Conservation (phyloP, 2,329 filamentous ascomycete genomes). For the Microcyclospora tardicrescens region DNA sequence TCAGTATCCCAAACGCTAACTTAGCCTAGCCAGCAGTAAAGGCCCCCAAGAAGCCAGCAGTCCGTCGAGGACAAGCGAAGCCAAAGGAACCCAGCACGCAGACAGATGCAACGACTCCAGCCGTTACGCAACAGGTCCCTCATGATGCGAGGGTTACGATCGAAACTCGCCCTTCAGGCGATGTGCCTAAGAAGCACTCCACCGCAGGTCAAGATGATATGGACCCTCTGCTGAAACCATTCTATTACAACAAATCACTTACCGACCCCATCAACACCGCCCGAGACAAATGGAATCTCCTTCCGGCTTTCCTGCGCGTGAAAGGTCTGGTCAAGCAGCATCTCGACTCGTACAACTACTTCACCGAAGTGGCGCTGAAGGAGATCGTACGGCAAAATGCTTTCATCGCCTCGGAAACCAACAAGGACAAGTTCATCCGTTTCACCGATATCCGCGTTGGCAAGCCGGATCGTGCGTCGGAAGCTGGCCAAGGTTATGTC, state of each 20-base stretch:
- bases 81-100: background rate
- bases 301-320: slow-evolving; percentile 95
- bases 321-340: slow-evolving; percentile 96
- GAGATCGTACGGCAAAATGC: slow-evolving; percentile 90
- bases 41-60: slow-evolving; percentile 6
- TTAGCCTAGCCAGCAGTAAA: slow-evolving; percentile 2
- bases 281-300: slow-evolving; percentile 87
- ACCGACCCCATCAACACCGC: slow-evolving; percentile 59
- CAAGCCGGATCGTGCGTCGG: slow-evolving; percentile 65
- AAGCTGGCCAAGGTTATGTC: slow-evolving; percentile 54
- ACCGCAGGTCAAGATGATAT: slow-evolving; percentile 23
- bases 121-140: background rate
- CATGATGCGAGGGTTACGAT: slow-evolving; percentile 1
- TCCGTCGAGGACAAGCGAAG: slow-evolving; percentile 4
- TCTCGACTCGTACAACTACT: slow-evolving; percentile 98
- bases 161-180: background rate
- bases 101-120: background rate
- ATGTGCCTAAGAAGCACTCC: slow-evolving; percentile 11
- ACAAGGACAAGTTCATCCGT: slow-evolving; percentile 55
- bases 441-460: slow-evolving; percentile 68
- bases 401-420: slow-evolving; percentile 74
- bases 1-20: slow-evolving; percentile 3
- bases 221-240: slow-evolving; percentile 53
- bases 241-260: slow-evolving; percentile 55
- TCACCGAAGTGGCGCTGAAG: slow-evolving; percentile 91